These are phyloP conservation scores for Scutellaria minor DNA, from an alignment of 257 asterid genomes.

Conservation along the genomic window DNA sequence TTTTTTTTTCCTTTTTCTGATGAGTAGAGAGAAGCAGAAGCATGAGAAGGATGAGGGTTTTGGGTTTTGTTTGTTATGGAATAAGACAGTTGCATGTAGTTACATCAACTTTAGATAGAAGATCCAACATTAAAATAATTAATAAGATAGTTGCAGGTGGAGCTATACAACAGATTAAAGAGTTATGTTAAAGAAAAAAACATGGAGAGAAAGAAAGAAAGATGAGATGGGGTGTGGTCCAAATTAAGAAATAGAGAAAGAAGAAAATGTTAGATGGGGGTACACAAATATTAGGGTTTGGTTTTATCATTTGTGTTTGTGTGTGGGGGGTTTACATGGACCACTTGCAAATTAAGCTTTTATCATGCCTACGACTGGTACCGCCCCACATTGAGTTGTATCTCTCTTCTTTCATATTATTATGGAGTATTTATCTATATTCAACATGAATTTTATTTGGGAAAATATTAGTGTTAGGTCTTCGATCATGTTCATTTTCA, in stretches of 20 bases:
- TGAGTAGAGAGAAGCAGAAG: neutral
- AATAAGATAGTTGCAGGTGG: constrained; percentile 14
- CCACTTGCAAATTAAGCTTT: constrained; percentile 40
- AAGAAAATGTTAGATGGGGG: constrained; percentile 44
- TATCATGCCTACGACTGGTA: constrained; percentile 42
- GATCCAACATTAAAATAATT: constrained; percentile 47
- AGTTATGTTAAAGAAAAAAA: constrained; percentile 35
- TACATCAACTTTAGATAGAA: constrained; percentile 43
- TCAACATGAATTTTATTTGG: too few species aligned
- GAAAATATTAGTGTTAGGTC: too few species aligned
- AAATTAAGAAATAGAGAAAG: constrained; percentile 36
- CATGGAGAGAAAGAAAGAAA: constrained; percentile 2
- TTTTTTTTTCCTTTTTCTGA: neutral
- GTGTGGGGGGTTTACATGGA: constrained; percentile 38
- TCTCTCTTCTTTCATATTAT: too few species aligned
- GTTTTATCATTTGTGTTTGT: constrained; percentile 33
- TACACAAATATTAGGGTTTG: constrained; percentile 48
- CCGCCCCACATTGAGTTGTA: neutral
- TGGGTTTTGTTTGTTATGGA: constrained; percentile 21
- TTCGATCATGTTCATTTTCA: too few species aligned
- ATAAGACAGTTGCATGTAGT: constrained; percentile 33
- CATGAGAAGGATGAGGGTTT: constrained; percentile 26
- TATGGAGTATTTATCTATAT: too few species aligned
- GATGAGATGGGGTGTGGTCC: constrained; percentile 63
- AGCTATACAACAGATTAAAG: constrained; percentile 25